phyloP scores from a whole-genome alignment of 179 eudicot genomes.

The Pouteria campechiana region DNA sequence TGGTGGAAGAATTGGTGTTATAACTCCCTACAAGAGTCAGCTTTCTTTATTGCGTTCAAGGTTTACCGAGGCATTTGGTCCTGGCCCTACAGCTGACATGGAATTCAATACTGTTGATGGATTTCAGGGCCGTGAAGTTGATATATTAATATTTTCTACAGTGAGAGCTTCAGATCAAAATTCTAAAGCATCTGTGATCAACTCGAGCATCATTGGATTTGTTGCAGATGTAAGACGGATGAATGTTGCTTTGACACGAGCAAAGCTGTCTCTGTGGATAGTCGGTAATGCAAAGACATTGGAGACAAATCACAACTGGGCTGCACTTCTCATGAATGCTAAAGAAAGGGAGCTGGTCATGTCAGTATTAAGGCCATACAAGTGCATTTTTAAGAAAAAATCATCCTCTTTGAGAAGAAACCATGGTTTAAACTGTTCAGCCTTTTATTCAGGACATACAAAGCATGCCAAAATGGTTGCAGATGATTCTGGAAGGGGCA shows the following conservation, averaged over 20 bases:
- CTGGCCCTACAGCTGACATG: constrained; percentile 72
- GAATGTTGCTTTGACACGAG: constrained; percentile 99
- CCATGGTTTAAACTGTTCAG: too few relatives aligned
- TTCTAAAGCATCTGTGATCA: constrained; percentile 21
- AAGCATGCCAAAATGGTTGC: constrained; percentile 16
- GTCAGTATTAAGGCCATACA: constrained; percentile 60
- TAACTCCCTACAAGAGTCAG: constrained; percentile 92
- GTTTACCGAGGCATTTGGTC: constrained; percentile 72
- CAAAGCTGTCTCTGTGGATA: constrained; percentile 86
- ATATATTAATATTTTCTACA: constrained; percentile 81
- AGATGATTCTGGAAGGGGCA: too few relatives aligned
- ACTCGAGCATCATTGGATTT: constrained; percentile 66
- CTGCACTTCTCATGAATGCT: constrained; percentile 81
- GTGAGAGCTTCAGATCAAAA: constrained; percentile 62
- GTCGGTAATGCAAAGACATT: constrained; percentile 85
- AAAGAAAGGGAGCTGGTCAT: constrained; percentile 58
- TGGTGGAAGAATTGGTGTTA: constrained; percentile 86
- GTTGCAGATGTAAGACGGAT: constrained; percentile 98
- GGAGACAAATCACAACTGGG: constrained; percentile 72
- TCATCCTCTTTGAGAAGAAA: constrained; percentile 16
- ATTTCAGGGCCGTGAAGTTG: constrained; percentile 98
- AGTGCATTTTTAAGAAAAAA: constrained; percentile 27
- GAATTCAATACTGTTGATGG: constrained; percentile 98
- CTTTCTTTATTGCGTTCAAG: constrained; percentile 81
- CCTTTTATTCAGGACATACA: constrained; percentile 8